Evolutionary conservation across 495 filamentous ascomycete genomes (phyloP), one percentile per base, ranked within the genome.

Genomic region (Penicillium parvum): DNA sequence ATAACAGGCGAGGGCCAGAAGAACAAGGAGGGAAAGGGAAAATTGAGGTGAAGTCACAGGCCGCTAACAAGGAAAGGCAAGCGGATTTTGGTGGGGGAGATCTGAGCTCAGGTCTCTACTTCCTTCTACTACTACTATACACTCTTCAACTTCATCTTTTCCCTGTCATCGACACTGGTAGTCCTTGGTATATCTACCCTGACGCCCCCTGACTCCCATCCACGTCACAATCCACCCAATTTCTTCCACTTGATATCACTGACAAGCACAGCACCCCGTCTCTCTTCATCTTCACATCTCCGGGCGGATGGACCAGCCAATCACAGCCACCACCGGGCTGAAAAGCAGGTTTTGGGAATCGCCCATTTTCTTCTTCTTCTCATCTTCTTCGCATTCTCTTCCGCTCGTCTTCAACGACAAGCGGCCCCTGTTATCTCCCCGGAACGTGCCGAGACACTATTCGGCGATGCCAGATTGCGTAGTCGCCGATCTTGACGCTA

Each of bases 331-430:
- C 10, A 11, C 32, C 30, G 16, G 23, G 25, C 22, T 7, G n/a
- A 40, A 53, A 59, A 59, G 56, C 56, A 59, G 56, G 56, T 56
- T 59, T 59, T 56, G n/a, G 28, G 37, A 30, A 41, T 32, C 1
- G 25, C 43, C 32, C 22, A 45, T 35, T 29, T 27, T 14, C 25
- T 41, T 14, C 16, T 43, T 46, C 10, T 36, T 19, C 22, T 4
- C 26, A 19, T 49, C 21, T 29, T 21, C 46, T 43, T 40, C 40
- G 37, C 55, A 40, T 43, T 46, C 50, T 14, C 19, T 34, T 18
- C 37, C 14, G 33, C 5, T n/a, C 37, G 6, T 25, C 6, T 14
- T 39, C 23, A n/a, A n/a, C n/a, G n/a, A n/a, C n/a, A n/a, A 14
- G 21, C 20, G 32, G 41, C n/a, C n/a, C n/a, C 32, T 43, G 32